Base-by-base conservation (phyloP, 106 monocot species). In the Phalaenopsis equestris region DNA sequence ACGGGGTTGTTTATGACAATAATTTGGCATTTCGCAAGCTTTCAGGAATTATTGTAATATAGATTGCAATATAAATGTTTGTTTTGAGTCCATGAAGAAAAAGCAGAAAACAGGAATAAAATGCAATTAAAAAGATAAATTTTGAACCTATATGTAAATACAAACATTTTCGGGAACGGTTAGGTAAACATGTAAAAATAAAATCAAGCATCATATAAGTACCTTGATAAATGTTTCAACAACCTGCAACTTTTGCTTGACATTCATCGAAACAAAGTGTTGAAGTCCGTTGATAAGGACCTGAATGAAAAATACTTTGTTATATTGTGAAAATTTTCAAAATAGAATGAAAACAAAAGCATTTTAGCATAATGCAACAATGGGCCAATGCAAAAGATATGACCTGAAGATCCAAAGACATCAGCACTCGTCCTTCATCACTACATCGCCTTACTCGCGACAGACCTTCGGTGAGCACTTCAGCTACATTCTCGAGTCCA, bases 381-480 rank as follows among this genome's bases (percentile, higher is more conserved):
- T 23, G 21, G 19, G 75, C 23, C 5, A 78, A 57, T 41, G 56
- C 15, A 56, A 11, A 39, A 37, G 18, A 8, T 72, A 43, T 47
- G 64, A 98, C 97, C 94, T 98, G 97, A 89, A 98, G 94, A 73
- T 98, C 97, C 49, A 98, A 84, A 18, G 94, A 92, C 97, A 98
- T 98, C 52, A 98, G 65, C 58, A 88, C 97, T 72, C 97, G 89
- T 42, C 97, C 97, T 91, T 98, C 97, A 83, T 98, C 94, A 42
- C 89, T 98, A 81, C 97, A 98, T 84, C 84, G 90, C 83, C 89
- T 98, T 78, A 98, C 91, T 82, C 94, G 90, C 19, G 97, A 98
- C 56, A 98, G 56, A 80, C 97, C 94, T 88, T 98, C 97, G 75
- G 89, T 84, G 64, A 98, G 92, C 77, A 84, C 80, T 80, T 98